These are phyloP conservation scores for Wolfiporia cocos DNA, from an alignment of 1,284 basidiomycete species.

Conservation along the genomic window DNA sequence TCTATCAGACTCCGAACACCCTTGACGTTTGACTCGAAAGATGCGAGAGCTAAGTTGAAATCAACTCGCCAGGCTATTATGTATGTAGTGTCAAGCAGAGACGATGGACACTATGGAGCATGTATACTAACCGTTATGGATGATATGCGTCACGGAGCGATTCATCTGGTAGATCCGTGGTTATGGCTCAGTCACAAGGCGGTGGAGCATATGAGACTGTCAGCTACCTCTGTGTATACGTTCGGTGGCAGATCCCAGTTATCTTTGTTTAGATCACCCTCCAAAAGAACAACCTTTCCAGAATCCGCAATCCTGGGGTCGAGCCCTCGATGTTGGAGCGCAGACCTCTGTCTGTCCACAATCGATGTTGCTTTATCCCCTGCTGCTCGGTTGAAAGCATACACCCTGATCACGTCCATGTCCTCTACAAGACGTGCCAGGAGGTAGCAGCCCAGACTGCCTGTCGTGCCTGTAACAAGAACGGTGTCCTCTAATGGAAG, in stretches of 20 bases:
- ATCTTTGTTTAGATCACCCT: slow-evolving; percentile 19
- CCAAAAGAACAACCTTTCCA: slow-evolving; percentile 23
- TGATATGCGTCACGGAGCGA: slow-evolving; percentile 23
- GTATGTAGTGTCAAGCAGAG: not conserved
- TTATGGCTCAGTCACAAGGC: not conserved
- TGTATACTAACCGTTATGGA: slow-evolving; percentile 34
- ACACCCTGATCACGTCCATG: slow-evolving; percentile 18
- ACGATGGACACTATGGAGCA: slow-evolving; percentile 1
- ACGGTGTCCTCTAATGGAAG: slow-evolving; percentile 15
- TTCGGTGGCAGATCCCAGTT: slow-evolving; percentile 18
- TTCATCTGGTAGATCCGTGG: slow-evolving; percentile 13
- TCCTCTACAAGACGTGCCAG: slow-evolving; percentile 20
- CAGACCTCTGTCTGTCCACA: slow-evolving; percentile 17
- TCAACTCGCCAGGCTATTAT: slow-evolving; percentile 29
- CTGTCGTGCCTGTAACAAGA: slow-evolving; percentile 30
- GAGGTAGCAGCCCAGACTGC: slow-evolving; percentile 25
- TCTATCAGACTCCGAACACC: slow-evolving; percentile 15
- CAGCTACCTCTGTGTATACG: slow-evolving; percentile 21
- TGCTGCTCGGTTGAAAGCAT: slow-evolving; percentile 24
- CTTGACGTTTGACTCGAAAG: slow-evolving; percentile 17
- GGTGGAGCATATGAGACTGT: not conserved
- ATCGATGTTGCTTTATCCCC: slow-evolving; percentile 8
- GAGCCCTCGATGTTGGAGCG: slow-evolving; percentile 21
- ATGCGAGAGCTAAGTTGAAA: slow-evolving; percentile 24
- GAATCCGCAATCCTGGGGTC: slow-evolving; percentile 15